These are phyloP conservation scores for Saccharomycopsis amapae DNA, from an alignment of 805 yeast species.

Conservation along the genomic window DNA sequence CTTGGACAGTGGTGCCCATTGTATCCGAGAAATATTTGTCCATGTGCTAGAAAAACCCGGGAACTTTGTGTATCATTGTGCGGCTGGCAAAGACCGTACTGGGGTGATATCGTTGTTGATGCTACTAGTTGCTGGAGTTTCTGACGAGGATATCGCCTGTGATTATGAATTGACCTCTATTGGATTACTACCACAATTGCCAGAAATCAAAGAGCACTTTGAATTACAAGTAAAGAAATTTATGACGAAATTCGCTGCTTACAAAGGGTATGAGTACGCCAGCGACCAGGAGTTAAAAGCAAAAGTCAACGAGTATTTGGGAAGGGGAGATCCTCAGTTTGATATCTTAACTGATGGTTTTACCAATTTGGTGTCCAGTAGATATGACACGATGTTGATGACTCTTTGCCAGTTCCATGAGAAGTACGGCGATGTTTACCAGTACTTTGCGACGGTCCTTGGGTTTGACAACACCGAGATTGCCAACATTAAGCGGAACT, in stretches of 20 bases:
- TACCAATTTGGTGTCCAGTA: constrained; percentile 51
- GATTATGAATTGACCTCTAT: constrained; percentile 72
- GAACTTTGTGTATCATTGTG: constrained; percentile 64
- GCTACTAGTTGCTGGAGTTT: constrained; percentile 57
- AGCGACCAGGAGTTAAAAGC: constrained; percentile 12
- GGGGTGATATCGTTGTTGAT: constrained; percentile 68
- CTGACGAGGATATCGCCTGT: constrained; percentile 53
- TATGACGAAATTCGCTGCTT: constrained; percentile 24
- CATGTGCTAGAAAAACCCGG: constrained; percentile 48
- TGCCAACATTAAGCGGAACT: constrained; percentile 28
- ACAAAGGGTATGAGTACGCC: constrained; percentile 10
- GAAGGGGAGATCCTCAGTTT: constrained; percentile 8
- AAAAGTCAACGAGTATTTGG: constrained; percentile 9
- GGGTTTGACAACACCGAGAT: constrained; percentile 38
- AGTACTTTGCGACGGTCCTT: constrained; percentile 39
- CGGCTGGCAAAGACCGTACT: constrained; percentile 85
- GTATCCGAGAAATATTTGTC: constrained; percentile 44
- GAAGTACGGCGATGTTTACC: constrained; percentile 48
- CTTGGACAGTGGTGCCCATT: constrained; percentile 40
- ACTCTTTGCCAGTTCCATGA: constrained; percentile 47
- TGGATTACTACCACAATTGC: constrained; percentile 51
- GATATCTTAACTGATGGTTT: constrained; percentile 42
- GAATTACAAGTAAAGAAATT: constrained; percentile 30
- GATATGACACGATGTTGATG: constrained; percentile 63
- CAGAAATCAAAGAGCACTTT: constrained; percentile 33